Conservation (phyloP, 805 yeast species). For the Yarrowia deformans region DNA sequence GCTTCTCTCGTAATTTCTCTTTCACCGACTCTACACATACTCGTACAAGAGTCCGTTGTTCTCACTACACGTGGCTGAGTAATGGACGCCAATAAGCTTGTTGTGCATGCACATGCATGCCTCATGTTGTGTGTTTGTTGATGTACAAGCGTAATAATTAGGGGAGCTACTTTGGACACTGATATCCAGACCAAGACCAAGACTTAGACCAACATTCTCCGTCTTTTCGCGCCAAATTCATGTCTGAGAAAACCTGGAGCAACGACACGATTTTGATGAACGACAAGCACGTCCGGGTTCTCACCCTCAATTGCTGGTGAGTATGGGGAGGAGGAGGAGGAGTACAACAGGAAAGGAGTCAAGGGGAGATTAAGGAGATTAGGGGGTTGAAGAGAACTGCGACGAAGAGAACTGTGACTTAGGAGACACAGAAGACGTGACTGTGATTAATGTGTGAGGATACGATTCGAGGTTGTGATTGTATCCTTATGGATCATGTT, state of each 20-base stretch:
- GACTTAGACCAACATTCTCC: background rate
- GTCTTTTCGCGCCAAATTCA: background rate
- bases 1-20: too few relatives aligned
- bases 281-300: slow-evolving; percentile 19
- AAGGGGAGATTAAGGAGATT: too few relatives aligned
- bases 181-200: background rate
- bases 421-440: too few relatives aligned
- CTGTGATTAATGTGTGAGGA: too few relatives aligned
- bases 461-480: too few relatives aligned
- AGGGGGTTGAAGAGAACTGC: too few relatives aligned
- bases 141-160: too few relatives aligned
- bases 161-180: background rate
- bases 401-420: too few relatives aligned
- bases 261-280: slow-evolving; percentile 5
- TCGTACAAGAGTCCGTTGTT: too few relatives aligned
- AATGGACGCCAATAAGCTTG: background rate
- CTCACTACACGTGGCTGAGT: slow-evolving; percentile 13
- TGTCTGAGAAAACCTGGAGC: slow-evolving; percentile 2
- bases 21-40: too few relatives aligned
- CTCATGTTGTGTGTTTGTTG: slow-evolving; percentile 3
- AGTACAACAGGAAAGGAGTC: background rate
- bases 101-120: background rate
- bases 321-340: background rate
- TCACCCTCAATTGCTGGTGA: slow-evolving; percentile 36
- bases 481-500: too few relatives aligned